Percentiles rank a stretch among this genome's conserved stretches.
Evolutionary conservation across 768 basidiomycete genomes (phyloP).

Genomic region (Boletus pseudo-olivaceus): DNA sequence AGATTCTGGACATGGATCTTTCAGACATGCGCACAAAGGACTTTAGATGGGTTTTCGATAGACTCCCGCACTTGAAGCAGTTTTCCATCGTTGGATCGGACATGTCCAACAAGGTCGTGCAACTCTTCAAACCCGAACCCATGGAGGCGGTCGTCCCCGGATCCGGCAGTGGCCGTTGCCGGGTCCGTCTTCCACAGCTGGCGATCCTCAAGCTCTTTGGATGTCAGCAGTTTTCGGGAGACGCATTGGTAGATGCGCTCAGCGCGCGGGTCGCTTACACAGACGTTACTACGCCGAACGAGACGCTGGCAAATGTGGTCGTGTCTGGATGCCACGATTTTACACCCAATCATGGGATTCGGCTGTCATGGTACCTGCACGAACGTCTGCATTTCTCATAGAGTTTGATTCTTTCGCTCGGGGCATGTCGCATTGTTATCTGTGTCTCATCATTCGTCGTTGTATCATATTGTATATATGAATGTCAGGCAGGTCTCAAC

Average conservation of each 20-base stretch:
- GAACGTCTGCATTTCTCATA: constrained; percentile 29
- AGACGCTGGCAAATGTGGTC: constrained; percentile 26
- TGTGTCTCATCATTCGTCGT: neutral
- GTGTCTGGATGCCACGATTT: constrained; percentile 25
- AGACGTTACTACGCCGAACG: constrained; percentile 28
- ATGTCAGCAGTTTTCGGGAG: constrained; percentile 62
- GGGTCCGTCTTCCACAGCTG: constrained; percentile 55
- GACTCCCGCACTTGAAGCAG: constrained; percentile 48
- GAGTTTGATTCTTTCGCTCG: neutral
- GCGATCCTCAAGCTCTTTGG: constrained; percentile 50
- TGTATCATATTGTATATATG: neutral
- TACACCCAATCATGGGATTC: constrained; percentile 17
- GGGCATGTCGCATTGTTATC: constrained; percentile 7
- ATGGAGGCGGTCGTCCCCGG: constrained; percentile 2
- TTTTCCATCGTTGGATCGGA: constrained; percentile 79
- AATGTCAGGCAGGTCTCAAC: neutral
- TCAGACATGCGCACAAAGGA: constrained; percentile 84
- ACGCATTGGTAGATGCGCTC: constrained; percentile 52
- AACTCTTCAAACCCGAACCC: constrained; percentile 48
- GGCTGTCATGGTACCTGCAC: constrained; percentile 25
- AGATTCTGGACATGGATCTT: constrained; percentile 71
- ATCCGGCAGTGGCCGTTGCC: constrained; percentile 16
- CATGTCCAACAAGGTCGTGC: constrained; percentile 72
- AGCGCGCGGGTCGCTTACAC: constrained; percentile 43
- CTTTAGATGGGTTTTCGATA: constrained; percentile 64